phyloP scores from a whole-genome alignment of 75 land plant genomes.

The Sequoia sempervirens region DNA sequence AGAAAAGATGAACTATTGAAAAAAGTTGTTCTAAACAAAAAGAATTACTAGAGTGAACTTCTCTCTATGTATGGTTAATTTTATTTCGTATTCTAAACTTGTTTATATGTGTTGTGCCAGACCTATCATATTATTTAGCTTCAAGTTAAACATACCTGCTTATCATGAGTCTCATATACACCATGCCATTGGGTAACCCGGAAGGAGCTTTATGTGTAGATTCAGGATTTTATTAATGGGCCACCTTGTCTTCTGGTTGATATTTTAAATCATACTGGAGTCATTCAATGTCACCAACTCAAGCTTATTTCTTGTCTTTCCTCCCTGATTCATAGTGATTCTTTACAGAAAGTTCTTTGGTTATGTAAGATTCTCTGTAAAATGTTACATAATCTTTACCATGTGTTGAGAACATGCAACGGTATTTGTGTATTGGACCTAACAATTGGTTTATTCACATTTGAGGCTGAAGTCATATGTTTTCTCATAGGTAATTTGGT shows the following conservation, averaged over 20 bases:
- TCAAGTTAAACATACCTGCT: not conserved
- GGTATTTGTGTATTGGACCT: not conserved
- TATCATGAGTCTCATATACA: too few species aligned
- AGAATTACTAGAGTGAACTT: too few species aligned
- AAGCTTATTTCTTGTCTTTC: not conserved
- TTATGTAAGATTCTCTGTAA: not conserved
- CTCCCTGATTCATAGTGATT: not conserved
- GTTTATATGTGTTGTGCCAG: not conserved
- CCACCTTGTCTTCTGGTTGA: too few species aligned
- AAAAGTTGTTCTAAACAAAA: too few species aligned
- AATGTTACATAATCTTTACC: not conserved
- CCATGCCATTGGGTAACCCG: not conserved
- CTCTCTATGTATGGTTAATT: not conserved
- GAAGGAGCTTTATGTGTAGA: not conserved
- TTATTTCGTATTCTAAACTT: not conserved
- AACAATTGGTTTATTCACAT: not conserved
- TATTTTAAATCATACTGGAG: not conserved
- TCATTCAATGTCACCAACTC: not conserved
- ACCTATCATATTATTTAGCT: not conserved
- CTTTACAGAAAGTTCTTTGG: not conserved
- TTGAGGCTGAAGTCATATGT: not conserved
- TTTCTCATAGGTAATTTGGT: not conserved
- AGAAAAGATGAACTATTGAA: too few species aligned
- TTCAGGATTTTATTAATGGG: not conserved
- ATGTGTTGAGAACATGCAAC: not conserved